Evolutionary conservation across 2,329 filamentous ascomycete genomes (phyloP), one percentile per base, ranked within the genome.

Genomic region (Claviceps sorghi): DNA sequence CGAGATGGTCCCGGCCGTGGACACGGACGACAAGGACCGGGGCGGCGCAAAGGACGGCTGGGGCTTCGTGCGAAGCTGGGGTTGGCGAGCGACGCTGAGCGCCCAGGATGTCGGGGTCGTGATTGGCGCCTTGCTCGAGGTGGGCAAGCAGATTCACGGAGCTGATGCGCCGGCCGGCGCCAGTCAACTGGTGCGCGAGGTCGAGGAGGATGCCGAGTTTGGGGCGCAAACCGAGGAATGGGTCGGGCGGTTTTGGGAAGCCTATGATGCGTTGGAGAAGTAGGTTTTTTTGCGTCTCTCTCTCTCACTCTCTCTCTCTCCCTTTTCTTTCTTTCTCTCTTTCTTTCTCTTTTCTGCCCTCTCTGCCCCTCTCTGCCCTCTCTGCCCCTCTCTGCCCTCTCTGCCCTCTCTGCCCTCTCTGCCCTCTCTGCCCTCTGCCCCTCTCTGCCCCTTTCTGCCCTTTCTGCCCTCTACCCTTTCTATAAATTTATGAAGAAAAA

Each of bases 1-100:
- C 58, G 93, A 91, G 50, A 82, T 98, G 62, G 89, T 98, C 0
- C 91, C 91, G 1, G 80, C 84, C 4, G 78, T 83, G 11, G 83
- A 85, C 54, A 82, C 83, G 5, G 83, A 86, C 57, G 82, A 80
- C 4, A 78, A 78, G 59, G 81, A 84, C 57, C 79, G 81, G 50
- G 83, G 76, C 19, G 82, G 84, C 22, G 80, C 82, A 47, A 91
- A 91, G 63, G 89, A 95, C 65, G 90, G 89, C 11, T 97, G 91
- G 91, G 91, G 93, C 0, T 98, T 97, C 63, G 91, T 97, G 19
- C 80, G 90, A 54, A 95, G 88, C 64, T 98, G 93, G 93, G 93
- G 93, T 11, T 98, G 90, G 90, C 86, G 90, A 64, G 91, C 90
- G 1, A 96, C 91, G 49, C 74, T 97, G 29, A 94, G 87, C 56